Conservation (phyloP, 2,329 filamentous ascomycete species). For the Fragosphaeria purpurea region DNA sequence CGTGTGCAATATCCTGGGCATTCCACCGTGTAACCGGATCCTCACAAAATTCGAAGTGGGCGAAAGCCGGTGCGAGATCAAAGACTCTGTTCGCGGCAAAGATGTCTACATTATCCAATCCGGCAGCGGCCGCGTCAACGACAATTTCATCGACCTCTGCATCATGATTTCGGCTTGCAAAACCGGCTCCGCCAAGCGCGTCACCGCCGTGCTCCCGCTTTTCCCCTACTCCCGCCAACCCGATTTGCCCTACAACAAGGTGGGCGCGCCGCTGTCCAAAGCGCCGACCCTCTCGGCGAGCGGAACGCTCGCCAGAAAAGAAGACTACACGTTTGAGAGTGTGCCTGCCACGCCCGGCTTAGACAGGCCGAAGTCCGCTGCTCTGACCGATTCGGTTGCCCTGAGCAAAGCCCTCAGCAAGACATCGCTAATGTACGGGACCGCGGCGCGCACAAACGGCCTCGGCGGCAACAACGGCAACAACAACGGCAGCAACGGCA, state of each 20-base stretch:
- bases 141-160: constrained; percentile 90
- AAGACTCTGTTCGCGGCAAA: constrained; percentile 93
- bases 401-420: constrained; percentile 66
- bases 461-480: constrained; percentile 19
- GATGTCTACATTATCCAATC: constrained; percentile 99
- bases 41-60: constrained; percentile 90
- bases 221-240: constrained; percentile 97
- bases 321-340: constrained; percentile 82
- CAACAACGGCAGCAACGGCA: constrained; percentile 9
- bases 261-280: constrained; percentile 76
- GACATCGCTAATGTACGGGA: constrained; percentile 46
- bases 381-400: constrained; percentile 58
- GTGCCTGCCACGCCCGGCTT: constrained; percentile 77
- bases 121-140: constrained; percentile 85
- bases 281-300: constrained; percentile 34
- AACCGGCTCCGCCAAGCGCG: constrained; percentile 67
- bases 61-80: constrained; percentile 89
- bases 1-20: constrained; percentile 79
- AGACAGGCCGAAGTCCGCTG: constrained; percentile 55
- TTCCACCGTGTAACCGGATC: constrained; percentile 74
- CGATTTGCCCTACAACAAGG: constrained; percentile 94
- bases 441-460: constrained; percentile 20
- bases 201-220: constrained; percentile 87
- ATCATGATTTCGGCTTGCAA: constrained; percentile 99
- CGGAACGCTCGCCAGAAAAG: constrained; percentile 25